These are phyloP conservation scores for Neofusicoccum kwambonambiense DNA, from an alignment of 2,329 filamentous ascomycete species.

Conservation along the genomic window DNA sequence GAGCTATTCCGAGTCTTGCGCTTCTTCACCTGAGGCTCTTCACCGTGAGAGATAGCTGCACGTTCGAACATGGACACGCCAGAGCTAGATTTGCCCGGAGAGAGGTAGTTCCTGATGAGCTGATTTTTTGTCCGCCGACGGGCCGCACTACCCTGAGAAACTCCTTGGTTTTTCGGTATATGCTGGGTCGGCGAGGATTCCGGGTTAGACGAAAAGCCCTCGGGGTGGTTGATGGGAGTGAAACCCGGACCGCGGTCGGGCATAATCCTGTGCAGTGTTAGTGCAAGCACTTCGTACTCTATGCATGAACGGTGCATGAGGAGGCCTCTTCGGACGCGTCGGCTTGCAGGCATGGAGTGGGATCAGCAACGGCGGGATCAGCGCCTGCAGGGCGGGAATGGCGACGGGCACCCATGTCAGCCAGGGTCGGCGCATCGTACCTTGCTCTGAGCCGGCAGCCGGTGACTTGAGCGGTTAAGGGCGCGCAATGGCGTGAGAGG, in stretches of 20 bases:
- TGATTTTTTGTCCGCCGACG: background rate
- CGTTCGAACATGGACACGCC: constrained; percentile 13
- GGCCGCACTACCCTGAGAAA: background rate
- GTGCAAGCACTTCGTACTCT: background rate
- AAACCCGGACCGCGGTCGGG: background rate
- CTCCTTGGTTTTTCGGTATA: background rate
- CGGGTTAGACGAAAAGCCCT: background rate
- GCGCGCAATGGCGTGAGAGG: background rate
- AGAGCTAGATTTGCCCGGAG: background rate
- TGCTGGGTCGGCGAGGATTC: background rate
- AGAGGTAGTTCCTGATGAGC: constrained; percentile 6
- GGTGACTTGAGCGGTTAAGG: background rate
- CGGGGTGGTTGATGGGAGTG: constrained; percentile 2
- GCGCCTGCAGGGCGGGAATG: background rate
- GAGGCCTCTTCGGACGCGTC: background rate
- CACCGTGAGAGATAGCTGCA: constrained; percentile 7
- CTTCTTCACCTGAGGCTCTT: background rate
- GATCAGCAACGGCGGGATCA: background rate
- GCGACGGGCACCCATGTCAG: background rate
- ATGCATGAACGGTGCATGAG: background rate
- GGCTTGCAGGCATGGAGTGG: background rate
- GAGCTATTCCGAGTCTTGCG: background rate
- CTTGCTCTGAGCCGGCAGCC: background rate
- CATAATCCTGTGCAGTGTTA: background rate
- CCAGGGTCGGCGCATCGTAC: background rate